Conservation (phyloP, 139 green algal genomes). For the Chlorella sorokiniana region DNA sequence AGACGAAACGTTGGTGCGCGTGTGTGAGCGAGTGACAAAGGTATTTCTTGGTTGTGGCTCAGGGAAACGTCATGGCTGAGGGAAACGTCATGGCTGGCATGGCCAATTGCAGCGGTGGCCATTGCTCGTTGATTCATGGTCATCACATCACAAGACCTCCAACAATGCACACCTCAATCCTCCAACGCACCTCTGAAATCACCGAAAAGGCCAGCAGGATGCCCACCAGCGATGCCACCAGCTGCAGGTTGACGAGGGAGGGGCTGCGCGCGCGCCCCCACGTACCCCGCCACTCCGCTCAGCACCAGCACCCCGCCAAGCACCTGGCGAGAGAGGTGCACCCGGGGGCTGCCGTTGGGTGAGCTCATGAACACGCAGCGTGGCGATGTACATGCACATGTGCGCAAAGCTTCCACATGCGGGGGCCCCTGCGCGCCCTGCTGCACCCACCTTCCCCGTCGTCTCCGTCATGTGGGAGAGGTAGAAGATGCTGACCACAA, state of each 20-base stretch:
- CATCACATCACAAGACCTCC: too few relatives aligned
- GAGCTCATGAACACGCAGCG: too few relatives aligned
- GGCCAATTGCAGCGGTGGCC: too few relatives aligned
- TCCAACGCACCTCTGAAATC: slow-evolving; percentile 45
- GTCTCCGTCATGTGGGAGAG: slow-evolving; percentile 17
- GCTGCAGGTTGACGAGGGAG: slow-evolving; percentile 38
- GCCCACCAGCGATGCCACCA: slow-evolving; percentile 49
- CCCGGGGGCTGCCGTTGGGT: too few relatives aligned
- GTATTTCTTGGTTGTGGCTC: too few relatives aligned
- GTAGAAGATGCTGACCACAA: slow-evolving; percentile 37
- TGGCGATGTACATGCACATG: too few relatives aligned
- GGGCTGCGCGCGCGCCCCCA: slow-evolving; percentile 17
- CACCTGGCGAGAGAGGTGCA: slow-evolving; percentile 29
- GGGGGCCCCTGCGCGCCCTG: neutral
- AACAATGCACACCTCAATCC: too few relatives aligned
- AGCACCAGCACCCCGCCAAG: slow-evolving; percentile 26
- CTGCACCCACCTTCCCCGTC: slow-evolving; percentile 1
- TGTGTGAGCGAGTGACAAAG: neutral
- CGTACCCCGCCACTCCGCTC: slow-evolving; percentile 20
- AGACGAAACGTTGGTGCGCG: neutral
- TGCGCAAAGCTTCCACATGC: too few relatives aligned
- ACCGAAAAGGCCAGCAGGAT: slow-evolving; percentile 52
- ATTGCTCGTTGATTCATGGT: too few relatives aligned
- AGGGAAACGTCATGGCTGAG: too few relatives aligned
- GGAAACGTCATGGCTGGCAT: too few relatives aligned